A percentile compares a stretch with the other conserved stretches of the same genome.
These are phyloP conservation scores for Lentinula guzmanii DNA, from an alignment of 768 basidiomycete species.

Conservation along the genomic window DNA sequence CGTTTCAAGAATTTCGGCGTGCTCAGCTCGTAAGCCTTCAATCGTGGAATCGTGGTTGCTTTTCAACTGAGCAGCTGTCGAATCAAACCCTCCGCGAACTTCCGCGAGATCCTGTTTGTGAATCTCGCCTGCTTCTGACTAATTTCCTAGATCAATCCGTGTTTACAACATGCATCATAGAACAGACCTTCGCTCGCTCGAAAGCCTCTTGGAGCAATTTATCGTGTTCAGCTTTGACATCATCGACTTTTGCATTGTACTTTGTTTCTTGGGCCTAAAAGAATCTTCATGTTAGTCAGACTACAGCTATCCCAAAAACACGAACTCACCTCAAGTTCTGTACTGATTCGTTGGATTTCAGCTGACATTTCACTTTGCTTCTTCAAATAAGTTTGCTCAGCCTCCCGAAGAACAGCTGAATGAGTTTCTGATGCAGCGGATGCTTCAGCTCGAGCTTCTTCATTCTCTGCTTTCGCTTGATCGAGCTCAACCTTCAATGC, in stretches of 20 bases:
- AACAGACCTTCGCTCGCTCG: constrained; percentile 67
- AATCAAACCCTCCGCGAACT: constrained; percentile 60
- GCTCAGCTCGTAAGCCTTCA: constrained; percentile 58
- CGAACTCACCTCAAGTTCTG: constrained; percentile 60
- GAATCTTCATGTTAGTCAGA: background rate
- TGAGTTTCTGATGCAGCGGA: constrained; percentile 42
- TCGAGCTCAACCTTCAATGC: constrained; percentile 42
- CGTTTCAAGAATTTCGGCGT: constrained; percentile 52
- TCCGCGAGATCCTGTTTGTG: constrained; percentile 69
- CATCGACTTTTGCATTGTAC: constrained; percentile 62
- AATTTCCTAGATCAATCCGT: constrained; percentile 7
- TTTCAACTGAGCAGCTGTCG: constrained; percentile 65
- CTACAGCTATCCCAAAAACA: background rate
- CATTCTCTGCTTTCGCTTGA: constrained; percentile 37
- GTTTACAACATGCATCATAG: background rate
- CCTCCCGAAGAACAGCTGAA: constrained; percentile 41
- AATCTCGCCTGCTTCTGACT: constrained; percentile 66
- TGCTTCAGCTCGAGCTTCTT: constrained; percentile 40
- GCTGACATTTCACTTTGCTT: constrained; percentile 47
- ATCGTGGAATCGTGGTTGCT: constrained; percentile 54
- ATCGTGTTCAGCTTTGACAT: constrained; percentile 59
- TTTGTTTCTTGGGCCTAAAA: constrained; percentile 61
- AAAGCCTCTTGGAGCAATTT: constrained; percentile 63
- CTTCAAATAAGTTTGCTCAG: constrained; percentile 41
- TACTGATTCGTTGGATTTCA: constrained; percentile 47